Evolutionary conservation across 345 rosid species (phyloP).

Genomic region (Sapria himalayana): DNA sequence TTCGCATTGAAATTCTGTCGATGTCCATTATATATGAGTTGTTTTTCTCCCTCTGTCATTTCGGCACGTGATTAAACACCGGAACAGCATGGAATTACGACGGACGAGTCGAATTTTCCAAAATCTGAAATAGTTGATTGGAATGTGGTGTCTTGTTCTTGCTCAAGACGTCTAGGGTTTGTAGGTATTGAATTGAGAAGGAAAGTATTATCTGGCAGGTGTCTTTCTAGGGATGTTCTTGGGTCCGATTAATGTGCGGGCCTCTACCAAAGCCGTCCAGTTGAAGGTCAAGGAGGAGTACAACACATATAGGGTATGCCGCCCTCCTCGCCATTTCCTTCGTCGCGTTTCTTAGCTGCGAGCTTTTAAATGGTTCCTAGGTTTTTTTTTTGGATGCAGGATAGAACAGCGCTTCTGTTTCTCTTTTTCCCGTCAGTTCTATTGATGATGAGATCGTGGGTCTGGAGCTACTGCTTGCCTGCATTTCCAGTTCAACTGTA

Average conservation of each 20-base stretch:
- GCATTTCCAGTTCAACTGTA: constrained; percentile 91
- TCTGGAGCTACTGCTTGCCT: constrained; percentile 86
- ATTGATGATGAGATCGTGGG: constrained; percentile 52
- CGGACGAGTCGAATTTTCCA: too few species aligned
- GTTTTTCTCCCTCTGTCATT: too few species aligned
- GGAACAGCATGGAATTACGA: too few species aligned
- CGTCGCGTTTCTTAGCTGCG: neutral
- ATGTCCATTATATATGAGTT: too few species aligned
- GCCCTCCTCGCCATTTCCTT: neutral
- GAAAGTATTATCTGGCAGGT: too few species aligned
- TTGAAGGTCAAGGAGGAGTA: constrained; percentile 96
- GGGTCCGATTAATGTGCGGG: constrained; percentile 92
- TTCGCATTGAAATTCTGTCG: too few species aligned
- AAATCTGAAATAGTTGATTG: too few species aligned
- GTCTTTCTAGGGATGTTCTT: constrained; percentile 55
- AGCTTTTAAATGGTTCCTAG: neutral
- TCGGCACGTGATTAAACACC: too few species aligned
- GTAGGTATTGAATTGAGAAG: too few species aligned
- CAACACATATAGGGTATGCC: constrained; percentile 61
- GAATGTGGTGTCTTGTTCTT: too few species aligned
- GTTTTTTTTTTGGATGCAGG: constrained; percentile 34
- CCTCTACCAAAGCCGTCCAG: constrained; percentile 60
- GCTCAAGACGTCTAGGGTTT: too few species aligned
- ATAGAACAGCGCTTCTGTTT: constrained; percentile 80
- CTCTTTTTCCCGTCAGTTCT: constrained; percentile 69